Percentiles rank a stretch among this genome's conserved stretches.
Evolutionary conservation across 371 early-diverging fungal species (phyloP).

Genomic region (Mucor circinelloides): DNA sequence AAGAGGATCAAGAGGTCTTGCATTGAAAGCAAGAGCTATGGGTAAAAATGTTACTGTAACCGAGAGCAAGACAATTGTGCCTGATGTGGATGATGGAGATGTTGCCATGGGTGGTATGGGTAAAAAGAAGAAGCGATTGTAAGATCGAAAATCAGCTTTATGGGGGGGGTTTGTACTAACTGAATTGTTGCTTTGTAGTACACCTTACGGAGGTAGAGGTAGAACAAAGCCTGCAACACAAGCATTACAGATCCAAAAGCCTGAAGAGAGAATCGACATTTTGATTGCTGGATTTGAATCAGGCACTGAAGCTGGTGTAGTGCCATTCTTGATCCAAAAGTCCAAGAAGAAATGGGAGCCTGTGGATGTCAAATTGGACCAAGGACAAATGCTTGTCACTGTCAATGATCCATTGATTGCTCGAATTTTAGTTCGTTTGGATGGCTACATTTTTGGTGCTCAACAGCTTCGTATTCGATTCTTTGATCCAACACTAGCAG

Average conservation of each 20-base stretch:
- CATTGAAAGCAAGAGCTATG: constrained; percentile 24
- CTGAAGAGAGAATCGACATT: constrained; percentile 31
- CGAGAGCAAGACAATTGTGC: constrained; percentile 17
- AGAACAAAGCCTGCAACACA: constrained; percentile 10
- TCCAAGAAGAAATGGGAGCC: constrained; percentile 49
- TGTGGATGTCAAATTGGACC: constrained; percentile 33
- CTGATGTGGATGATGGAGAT: constrained; percentile 31
- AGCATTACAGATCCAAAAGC: constrained; percentile 3
- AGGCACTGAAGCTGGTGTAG: constrained; percentile 36
- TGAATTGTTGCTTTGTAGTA: constrained; percentile 15
- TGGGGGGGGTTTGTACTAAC: neutral
- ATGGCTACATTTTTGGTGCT: constrained; percentile 49
- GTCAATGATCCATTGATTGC: constrained; percentile 42
- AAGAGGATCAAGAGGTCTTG: constrained; percentile 18
- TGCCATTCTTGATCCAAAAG: constrained; percentile 41
- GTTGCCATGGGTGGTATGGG: constrained; percentile 38
- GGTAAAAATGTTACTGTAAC: constrained; percentile 32
- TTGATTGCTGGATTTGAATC: constrained; percentile 39
- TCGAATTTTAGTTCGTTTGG: constrained; percentile 38
- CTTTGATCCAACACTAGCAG: constrained; percentile 16
- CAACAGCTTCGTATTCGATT: constrained; percentile 33
- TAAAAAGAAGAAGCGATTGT: constrained; percentile 41
- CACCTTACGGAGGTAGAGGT: constrained; percentile 38
- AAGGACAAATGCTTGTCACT: constrained; percentile 37
- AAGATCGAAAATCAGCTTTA: constrained; percentile 4